Percentiles rank a stretch among this genome's conserved stretches.
Conservation (phyloP, 208 protist species). For the Naegleria fowleri region DNA sequence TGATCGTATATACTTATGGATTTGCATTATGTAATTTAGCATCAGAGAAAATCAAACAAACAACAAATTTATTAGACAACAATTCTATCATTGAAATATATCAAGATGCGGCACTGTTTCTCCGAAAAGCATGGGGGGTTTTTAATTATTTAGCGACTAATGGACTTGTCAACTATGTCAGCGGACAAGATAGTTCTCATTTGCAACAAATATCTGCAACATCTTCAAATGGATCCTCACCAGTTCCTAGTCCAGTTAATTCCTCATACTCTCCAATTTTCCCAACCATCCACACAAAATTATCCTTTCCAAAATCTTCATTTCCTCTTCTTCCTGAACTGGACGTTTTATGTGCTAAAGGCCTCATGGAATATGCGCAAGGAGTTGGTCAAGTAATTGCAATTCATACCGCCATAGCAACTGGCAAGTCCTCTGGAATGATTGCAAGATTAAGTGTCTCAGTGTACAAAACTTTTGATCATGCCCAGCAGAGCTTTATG, state of each 20-base stretch:
- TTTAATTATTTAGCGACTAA: background rate
- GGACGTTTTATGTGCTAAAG: background rate
- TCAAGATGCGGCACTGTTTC: background rate
- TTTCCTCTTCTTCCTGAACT: background rate
- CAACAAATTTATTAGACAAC: background rate
- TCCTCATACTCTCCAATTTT: background rate
- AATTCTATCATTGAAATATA: conserved; percentile 1
- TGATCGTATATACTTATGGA: background rate
- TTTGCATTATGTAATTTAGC: conserved; percentile 16
- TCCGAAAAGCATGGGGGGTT: background rate
- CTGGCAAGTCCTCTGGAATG: background rate
- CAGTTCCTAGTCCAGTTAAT: background rate
- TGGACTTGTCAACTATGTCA: background rate
- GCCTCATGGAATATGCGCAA: background rate
- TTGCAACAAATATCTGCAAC: background rate
- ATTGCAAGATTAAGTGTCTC: background rate
- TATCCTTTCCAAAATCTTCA: background rate
- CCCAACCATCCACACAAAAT: background rate
- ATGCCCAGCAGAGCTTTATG: background rate
- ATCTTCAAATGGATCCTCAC: background rate
- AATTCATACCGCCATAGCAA: background rate
- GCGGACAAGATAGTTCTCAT: background rate
- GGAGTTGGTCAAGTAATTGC: background rate
- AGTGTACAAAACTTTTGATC: background rate
- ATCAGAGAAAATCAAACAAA: background rate